Evolutionary conservation across 1,284 basidiomycete species (phyloP).

Genomic region (Melampsora larici-populina): DNA sequence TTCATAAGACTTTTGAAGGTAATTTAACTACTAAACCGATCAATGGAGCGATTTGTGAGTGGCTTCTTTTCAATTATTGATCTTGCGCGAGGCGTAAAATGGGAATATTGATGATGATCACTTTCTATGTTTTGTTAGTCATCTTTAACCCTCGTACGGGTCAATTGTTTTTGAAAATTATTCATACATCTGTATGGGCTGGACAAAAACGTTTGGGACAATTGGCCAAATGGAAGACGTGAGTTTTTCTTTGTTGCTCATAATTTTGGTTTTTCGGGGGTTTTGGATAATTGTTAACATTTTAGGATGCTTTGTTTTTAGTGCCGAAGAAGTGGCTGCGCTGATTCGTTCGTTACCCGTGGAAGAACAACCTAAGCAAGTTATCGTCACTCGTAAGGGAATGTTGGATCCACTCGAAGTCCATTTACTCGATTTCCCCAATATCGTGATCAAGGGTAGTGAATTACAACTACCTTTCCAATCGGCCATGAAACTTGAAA

Average conservation of each 20-base stretch:
- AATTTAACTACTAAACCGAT: constrained; percentile 99
- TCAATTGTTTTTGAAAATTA: constrained; percentile 97
- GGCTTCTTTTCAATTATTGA: background rate
- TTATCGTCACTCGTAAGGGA: constrained; percentile 98
- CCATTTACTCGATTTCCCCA: constrained; percentile 96
- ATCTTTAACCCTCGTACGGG: constrained; percentile 99
- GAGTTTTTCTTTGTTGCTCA: background rate
- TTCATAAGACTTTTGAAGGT: constrained; percentile 99
- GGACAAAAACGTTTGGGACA: constrained; percentile 99
- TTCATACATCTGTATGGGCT: constrained; percentile 99
- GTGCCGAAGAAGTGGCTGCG: constrained; percentile 96
- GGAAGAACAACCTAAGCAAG: constrained; percentile 98
- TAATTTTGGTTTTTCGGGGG: background rate
- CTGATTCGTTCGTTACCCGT: constrained; percentile 93
- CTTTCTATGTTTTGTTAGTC: constrained; percentile 59
- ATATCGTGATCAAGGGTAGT: constrained; percentile 99
- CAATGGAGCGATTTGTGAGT: constrained; percentile 58
- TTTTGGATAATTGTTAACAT: background rate
- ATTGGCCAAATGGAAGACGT: constrained; percentile 97
- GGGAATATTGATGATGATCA: background rate
- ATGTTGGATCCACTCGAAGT: constrained; percentile 91
- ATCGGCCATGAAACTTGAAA: constrained; percentile 99
- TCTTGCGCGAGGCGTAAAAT: background rate
- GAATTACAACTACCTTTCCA: constrained; percentile 99
- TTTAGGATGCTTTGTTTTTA: background rate